These are phyloP conservation scores for Malassezia cuniculi DNA, from an alignment of 1,284 basidiomycete species.

Conservation along the genomic window DNA sequence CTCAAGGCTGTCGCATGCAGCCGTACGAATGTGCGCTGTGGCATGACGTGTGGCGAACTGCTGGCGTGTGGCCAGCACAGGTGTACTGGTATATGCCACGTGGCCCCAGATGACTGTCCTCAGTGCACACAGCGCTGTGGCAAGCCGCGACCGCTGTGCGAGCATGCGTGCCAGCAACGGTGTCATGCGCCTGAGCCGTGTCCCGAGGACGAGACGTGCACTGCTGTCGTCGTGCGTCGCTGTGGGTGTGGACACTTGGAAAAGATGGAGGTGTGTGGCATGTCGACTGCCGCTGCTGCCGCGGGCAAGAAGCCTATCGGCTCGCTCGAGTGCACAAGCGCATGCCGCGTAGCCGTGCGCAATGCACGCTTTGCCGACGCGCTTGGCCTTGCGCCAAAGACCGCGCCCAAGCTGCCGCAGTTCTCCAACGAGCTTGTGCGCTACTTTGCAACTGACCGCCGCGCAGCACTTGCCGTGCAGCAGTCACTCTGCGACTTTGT, in stretches of 20 bases:
- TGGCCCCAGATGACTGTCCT: conserved; percentile 25
- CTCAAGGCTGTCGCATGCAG: conserved; percentile 39
- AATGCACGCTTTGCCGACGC: conserved; percentile 42
- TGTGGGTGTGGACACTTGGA: conserved; percentile 40
- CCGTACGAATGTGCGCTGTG: conserved; percentile 31
- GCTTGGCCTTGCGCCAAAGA: conserved; percentile 30
- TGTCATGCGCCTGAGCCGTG: conserved; percentile 41
- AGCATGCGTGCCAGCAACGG: conserved; percentile 30
- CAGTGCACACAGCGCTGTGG: conserved; percentile 35
- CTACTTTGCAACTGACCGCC: conserved; percentile 23
- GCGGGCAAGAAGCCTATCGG: conserved; percentile 4
- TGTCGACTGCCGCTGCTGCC: background rate
- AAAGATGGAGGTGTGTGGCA: conserved; percentile 18
- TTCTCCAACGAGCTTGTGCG: conserved; percentile 20
- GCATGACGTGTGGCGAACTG: conserved; percentile 27
- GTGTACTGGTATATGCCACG: conserved; percentile 34
- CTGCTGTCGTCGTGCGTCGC: conserved; percentile 29
- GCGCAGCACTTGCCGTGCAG: conserved; percentile 27
- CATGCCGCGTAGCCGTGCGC: conserved; percentile 37
- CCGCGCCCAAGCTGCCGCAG: conserved; percentile 12
- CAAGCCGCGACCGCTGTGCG: conserved; percentile 31
- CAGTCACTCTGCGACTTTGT: conserved; percentile 35
- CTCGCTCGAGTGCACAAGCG: conserved; percentile 31
- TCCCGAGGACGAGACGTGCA: conserved; percentile 32
- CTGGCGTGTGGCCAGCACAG: conserved; percentile 38